A percentile compares a stretch with the other conserved stretches of the same genome.
Conservation (phyloP, 805 yeast genomes). For the Zygotorulaspora florentina region DNA sequence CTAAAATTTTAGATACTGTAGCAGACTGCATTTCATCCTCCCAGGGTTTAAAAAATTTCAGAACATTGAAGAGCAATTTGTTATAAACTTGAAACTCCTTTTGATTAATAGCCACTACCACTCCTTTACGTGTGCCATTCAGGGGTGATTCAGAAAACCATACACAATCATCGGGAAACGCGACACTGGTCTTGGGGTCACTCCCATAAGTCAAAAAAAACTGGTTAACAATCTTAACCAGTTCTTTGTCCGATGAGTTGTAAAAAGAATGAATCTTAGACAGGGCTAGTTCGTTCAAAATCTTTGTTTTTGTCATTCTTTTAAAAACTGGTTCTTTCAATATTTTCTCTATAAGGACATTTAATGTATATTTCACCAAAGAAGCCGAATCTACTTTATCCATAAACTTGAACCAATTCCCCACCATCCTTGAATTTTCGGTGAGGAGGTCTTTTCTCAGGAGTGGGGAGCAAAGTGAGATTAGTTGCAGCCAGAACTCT, state of each 20-base stretch:
- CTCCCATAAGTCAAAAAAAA: conserved; percentile 50
- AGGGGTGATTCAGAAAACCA: conserved; percentile 43
- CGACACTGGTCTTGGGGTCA: conserved; percentile 46
- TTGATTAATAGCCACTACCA: conserved; percentile 44
- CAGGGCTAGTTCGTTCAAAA: conserved; percentile 74
- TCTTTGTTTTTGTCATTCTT: conserved; percentile 64
- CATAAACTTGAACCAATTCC: conserved; percentile 64
- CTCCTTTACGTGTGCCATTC: conserved; percentile 37
- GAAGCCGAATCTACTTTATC: conserved; percentile 49
- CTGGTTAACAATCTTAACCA: conserved; percentile 40
- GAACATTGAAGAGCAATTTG: conserved; percentile 56
- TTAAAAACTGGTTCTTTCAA: conserved; percentile 57
- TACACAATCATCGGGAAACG: conserved; percentile 43
- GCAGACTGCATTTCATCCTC: conserved; percentile 62
- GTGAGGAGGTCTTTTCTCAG: conserved; percentile 61
- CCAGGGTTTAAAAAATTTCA: conserved; percentile 75
- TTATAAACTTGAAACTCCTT: conserved; percentile 60
- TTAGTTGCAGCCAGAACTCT: conserved; percentile 54
- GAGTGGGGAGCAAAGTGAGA: conserved; percentile 46
- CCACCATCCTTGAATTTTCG: conserved; percentile 54
- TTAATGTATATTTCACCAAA: conserved; percentile 40
- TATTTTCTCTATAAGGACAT: conserved; percentile 47
- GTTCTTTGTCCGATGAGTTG: conserved; percentile 34
- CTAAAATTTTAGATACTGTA: conserved; percentile 48
- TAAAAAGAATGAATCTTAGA: conserved; percentile 53